phyloP scores from a whole-genome alignment of 768 basidiomycete genomes.

The Mycena vulgaris region DNA sequence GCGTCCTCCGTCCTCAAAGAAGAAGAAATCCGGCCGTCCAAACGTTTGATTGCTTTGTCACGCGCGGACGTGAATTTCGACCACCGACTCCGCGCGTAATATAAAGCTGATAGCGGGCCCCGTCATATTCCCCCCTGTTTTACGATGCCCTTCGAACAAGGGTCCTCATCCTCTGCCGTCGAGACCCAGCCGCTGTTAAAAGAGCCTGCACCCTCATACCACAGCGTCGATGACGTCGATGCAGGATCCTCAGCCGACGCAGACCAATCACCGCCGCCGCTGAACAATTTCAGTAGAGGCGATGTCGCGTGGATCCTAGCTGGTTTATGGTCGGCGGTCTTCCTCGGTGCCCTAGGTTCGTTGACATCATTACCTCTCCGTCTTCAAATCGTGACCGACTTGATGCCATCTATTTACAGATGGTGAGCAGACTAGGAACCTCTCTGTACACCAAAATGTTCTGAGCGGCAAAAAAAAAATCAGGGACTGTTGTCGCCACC shows the following conservation, averaged over 20 bases:
- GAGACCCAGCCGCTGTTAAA: constrained; percentile 74
- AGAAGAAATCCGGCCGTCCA: constrained; percentile 34
- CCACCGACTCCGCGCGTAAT: constrained; percentile 37
- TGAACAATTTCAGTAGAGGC: constrained; percentile 64
- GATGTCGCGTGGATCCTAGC: constrained; percentile 81
- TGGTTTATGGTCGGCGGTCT: constrained; percentile 87
- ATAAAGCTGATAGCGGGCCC: constrained; percentile 33
- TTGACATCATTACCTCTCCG: constrained; percentile 27
- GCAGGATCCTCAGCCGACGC: constrained; percentile 46
- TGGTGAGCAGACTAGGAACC: constrained; percentile 29
- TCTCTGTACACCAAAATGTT: constrained; percentile 32
- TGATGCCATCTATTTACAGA: constrained; percentile 33
- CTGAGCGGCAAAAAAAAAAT: constrained; percentile 24
- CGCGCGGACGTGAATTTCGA: constrained; percentile 49
- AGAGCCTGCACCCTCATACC: constrained; percentile 64
- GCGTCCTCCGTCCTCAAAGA: constrained; percentile 42
- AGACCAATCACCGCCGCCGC: constrained; percentile 44
- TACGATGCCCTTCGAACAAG: constrained; percentile 61
- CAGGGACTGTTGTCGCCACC: constrained; percentile 91
- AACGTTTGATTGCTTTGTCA: constrained; percentile 53
- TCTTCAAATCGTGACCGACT: constrained; percentile 31
- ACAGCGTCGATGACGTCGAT: constrained; percentile 60
- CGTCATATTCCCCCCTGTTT: constrained; percentile 43
- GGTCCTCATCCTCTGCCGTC: constrained; percentile 56
- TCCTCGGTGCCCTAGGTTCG: constrained; percentile 87